Evolutionary conservation across 2,329 filamentous ascomycete genomes (phyloP), one percentile per base, ranked within the genome.

Genomic region (Cryoendolithus antarcticus): DNA sequence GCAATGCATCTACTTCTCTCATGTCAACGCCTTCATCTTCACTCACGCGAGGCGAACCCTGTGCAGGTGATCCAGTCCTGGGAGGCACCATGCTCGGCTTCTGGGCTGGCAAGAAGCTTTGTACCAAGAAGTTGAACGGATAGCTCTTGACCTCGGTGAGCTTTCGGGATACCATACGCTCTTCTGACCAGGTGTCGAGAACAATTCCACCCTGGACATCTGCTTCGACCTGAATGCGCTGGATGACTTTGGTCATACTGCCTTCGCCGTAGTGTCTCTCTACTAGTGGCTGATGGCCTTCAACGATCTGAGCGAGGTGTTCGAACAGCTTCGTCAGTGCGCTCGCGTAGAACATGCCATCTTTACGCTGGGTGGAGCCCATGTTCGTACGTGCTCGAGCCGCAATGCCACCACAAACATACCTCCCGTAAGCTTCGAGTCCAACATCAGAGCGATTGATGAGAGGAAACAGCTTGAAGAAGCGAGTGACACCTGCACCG

Each of bases 61-160:
- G 61, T 1, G 83, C 83, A 1, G 89, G 89, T 2, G 88, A 93
- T 46, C 72, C 80, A 30, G 85, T 75, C 33, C 85, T 74, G 6
- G 47, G 42, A 5, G 39, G 32, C 19, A 32, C 31, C 2, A 80
- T 73, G 2, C 75, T 75, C 4, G 74, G 67, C 44, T 80, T 80
- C 42, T 85, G 80, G 24, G 74, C 69, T 0, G 84, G 77, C 34
- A 94, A 60, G 58, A 94, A 95, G 63, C 88, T 95, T 62, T 95
- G 88, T 0, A 96, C 88, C 33, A 98, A 66, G 56, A 98, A 98
- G 0, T 88, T 94, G 60, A 94, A 98, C 1, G 91, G 88, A 57
- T 98, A 98, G 40, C 88, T 94, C 64, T 93, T 96, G 60, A 94
- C 85, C 54, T 98, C 91, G 2, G 84, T 96, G 44, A 98, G 68